Evolutionary conservation across 768 basidiomycete species (phyloP).

Genomic region (Tricholoma bakamatsutake): DNA sequence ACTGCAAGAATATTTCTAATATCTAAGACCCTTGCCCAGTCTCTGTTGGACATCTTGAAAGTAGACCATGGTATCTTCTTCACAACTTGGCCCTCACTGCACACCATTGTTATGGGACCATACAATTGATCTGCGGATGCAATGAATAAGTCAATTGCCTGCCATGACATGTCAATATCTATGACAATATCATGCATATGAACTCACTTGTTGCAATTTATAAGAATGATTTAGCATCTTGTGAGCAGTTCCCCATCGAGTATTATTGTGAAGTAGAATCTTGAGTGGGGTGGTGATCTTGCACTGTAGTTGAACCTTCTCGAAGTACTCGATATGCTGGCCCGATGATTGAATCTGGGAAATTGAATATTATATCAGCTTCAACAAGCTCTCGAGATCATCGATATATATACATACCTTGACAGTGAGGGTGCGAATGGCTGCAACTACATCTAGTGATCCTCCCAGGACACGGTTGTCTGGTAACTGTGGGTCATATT

Average conservation of each 20-base stretch:
- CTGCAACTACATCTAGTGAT: conserved; percentile 25
- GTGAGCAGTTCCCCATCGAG: conserved; percentile 19
- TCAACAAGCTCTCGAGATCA: no score
- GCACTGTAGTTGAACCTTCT: conserved; percentile 12
- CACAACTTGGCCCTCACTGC: no score
- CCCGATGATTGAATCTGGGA: conserved; percentile 21
- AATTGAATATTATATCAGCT: conserved; percentile 4
- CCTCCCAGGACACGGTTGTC: conserved; percentile 19
- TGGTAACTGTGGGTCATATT: conserved; percentile 10
- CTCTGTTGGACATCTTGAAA: no score
- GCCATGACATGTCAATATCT: no score
- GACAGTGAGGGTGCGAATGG: conserved; percentile 22
- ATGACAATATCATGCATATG: no score
- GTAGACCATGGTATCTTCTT: no score
- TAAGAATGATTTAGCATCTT: conserved; percentile 16
- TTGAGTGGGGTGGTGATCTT: conserved; percentile 8
- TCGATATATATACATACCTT: no score
- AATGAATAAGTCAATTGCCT: no score
- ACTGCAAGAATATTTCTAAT: no score
- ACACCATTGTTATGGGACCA: no score
- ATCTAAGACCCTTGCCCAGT: no score
- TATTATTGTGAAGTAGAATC: conserved; percentile 20
- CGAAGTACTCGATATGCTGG: conserved; percentile 19
- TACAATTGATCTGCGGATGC: no score
- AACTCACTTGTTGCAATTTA: conserved; percentile 11